Evolutionary conservation across 192 early-diverging fungal genomes (phyloP), one percentile per base, ranked within the genome.

Genomic region (Lobosporangium transversale): DNA sequence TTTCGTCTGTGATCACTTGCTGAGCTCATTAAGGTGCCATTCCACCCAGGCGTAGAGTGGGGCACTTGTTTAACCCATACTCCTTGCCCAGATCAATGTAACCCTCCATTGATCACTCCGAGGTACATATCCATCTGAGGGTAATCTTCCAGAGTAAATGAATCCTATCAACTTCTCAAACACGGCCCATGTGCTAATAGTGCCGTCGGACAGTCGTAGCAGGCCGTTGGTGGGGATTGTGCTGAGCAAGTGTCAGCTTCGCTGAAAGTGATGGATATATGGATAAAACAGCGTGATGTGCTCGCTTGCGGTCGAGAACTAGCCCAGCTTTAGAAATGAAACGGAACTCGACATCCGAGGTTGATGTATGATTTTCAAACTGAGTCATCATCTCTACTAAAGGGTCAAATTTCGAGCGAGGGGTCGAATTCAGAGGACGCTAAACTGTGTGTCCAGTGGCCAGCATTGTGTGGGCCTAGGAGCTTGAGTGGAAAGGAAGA

Each of bases 341-440:
- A 14, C 42, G 51, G 24, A 27, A 67, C 21, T 50, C 53, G 27
- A 76, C 64, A 57, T 76, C 64, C 2, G 73, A 50, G 2, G 73
- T 62, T 5, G 43, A 35, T 0, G 18, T 10, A 21, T 76, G 58
- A 20, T 24, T 49, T 3, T 67, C 50, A 29, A 76, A 76, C 18
- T 54, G 64, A 7, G 58, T 62, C 64, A 76, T 62, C 64, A 76
- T 50, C 48, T 76, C 73, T 15, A 76, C 64, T 12, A 76, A 33
- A 9, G 73, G 65, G n/a, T 76, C 71, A 30, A 76, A 17, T 54
- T 67, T 15, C 64, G 63, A 7, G 49, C 63, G 17, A 51, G n/a
- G 69, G 69, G 32, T 71, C 69, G 15, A 20, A 52, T 15, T 63
- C 61, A 4, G 69, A 71, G 35, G 33, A 21, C 21, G 58, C 51